Evolutionary conservation across 1,139 yeast species (phyloP), one percentile per base, ranked within the genome.

Genomic region (Yamadazyma dendronema): DNA sequence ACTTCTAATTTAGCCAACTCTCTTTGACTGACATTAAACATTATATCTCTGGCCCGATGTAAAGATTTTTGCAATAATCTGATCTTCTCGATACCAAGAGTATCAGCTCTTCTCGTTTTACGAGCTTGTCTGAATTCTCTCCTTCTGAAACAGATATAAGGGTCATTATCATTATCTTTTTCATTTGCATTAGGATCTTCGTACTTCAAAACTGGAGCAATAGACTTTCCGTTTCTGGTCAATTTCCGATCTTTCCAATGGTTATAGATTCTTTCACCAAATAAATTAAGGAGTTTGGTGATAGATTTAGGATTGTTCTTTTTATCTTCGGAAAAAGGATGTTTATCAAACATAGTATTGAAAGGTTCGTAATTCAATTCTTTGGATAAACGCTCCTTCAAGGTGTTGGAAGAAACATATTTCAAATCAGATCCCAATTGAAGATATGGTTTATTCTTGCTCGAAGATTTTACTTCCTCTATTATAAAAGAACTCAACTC

Each of bases 101-200:
- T 79, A 62, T 94, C 99, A 0, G 97, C 88, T 48, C 97, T 78
- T 59, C 99, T 79, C 0, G 99, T 94, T 59, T 92, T 92, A 59
- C 99, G 83, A 28, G 95, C 95, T 57, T 87, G 97, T 47, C 98
- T 80, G 49, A 89, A 84, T 55, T 90, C 98, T 61, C 99, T 84
- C 52, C 97, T 81, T 55, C 99, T 79, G 67, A 94, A 92, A 65
- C 97, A 88, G 31, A 89, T 84, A 60, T 94, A 92, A 1, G 99
- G 97, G 60, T 92, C 97, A 43, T 77, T 79, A 54, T 92, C 98
- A 49, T 78, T 78, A 53, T 90, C 97, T 52, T 86, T 86, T 47
- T 89, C 96, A 39, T 78, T 79, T 4, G 75, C 75, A 49, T 63
- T 68, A 14, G 87, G 88, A 51, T 87, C 94, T 62, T 90, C 97